Conservation (phyloP, 345 rosid genomes). For the Brassica juncea region DNA sequence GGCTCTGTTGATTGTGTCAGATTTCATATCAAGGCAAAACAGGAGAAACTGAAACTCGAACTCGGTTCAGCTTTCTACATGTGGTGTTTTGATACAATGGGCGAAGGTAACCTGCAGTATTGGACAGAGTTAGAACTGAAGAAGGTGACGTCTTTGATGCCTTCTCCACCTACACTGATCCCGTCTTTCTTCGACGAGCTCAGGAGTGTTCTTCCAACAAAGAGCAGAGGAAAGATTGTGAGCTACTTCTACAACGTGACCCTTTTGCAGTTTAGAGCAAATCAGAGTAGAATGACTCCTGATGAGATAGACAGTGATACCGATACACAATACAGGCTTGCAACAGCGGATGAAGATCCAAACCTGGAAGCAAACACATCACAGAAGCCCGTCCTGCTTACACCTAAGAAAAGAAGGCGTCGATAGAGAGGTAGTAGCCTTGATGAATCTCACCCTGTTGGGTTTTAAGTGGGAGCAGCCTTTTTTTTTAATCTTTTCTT, state of each 20-base stretch:
- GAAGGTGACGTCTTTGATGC: conserved; percentile 52
- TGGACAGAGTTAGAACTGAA: conserved; percentile 64
- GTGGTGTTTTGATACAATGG: conserved; percentile 73
- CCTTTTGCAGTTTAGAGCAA: conserved; percentile 71
- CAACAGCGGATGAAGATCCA: conserved; percentile 26
- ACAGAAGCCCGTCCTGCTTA: conserved; percentile 46
- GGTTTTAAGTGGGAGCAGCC: neutral
- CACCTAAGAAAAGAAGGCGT: conserved; percentile 58
- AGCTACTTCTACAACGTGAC: conserved; percentile 80
- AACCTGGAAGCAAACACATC: conserved; percentile 31
- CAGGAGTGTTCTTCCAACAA: conserved; percentile 44
- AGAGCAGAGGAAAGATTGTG: conserved; percentile 60
- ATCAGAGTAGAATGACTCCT: conserved; percentile 64
- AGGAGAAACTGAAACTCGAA: conserved; percentile 59
- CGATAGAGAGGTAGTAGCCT: conserved; percentile 15
- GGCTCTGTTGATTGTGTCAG: conserved; percentile 72
- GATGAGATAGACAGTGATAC: conserved; percentile 64
- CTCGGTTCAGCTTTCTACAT: conserved; percentile 62
- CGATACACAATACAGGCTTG: conserved; percentile 45
- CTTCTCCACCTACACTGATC: conserved; percentile 42
- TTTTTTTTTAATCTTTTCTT: too few relatives aligned
- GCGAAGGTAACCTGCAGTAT: conserved; percentile 58
- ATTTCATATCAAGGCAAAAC: conserved; percentile 63
- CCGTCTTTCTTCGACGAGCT: conserved; percentile 56
- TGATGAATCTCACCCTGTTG: neutral